Conservation (phyloP, 2,329 filamentous ascomycete species). For the Aspergillus brasiliensis region DNA sequence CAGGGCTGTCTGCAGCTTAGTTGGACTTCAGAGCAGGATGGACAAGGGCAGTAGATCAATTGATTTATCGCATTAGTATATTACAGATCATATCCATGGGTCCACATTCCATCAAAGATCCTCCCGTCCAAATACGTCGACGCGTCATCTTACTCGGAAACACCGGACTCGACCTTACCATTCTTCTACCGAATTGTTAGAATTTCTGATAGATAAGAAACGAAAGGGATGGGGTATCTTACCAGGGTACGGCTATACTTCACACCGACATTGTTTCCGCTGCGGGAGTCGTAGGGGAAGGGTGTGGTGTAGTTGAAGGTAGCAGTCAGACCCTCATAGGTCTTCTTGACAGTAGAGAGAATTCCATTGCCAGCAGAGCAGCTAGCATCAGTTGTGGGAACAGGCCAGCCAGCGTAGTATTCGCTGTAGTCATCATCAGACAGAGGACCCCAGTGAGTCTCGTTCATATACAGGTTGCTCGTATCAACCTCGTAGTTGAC, state of each 20-base stretch:
- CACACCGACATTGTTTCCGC: constrained; percentile 23
- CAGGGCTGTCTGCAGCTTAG: too few species aligned
- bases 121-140: background rate
- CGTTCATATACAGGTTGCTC: constrained; percentile 53
- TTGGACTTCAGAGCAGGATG: too few species aligned
- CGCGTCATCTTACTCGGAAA: background rate
- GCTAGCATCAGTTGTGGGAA: constrained; percentile 32
- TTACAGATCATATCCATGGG: background rate
- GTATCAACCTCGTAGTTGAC: constrained; percentile 44
- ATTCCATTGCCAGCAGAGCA: constrained; percentile 42
- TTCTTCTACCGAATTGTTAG: constrained; percentile 3
- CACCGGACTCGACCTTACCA: constrained; percentile 9
- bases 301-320: constrained; percentile 40
- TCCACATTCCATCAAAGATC: background rate
- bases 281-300: constrained; percentile 28
- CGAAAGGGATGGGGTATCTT: background rate
- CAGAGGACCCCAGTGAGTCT: constrained; percentile 55
- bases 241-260: constrained; percentile 21
- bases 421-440: constrained; percentile 28
- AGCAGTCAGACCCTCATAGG: constrained; percentile 27
- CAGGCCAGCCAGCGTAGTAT: constrained; percentile 32
- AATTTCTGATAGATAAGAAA: background rate
- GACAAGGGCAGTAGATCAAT: too few species aligned
- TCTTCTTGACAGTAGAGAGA: constrained; percentile 34
- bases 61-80: background rate